Conservation (phyloP, 331 rosid species). For the Pyracantha coccinea region DNA sequence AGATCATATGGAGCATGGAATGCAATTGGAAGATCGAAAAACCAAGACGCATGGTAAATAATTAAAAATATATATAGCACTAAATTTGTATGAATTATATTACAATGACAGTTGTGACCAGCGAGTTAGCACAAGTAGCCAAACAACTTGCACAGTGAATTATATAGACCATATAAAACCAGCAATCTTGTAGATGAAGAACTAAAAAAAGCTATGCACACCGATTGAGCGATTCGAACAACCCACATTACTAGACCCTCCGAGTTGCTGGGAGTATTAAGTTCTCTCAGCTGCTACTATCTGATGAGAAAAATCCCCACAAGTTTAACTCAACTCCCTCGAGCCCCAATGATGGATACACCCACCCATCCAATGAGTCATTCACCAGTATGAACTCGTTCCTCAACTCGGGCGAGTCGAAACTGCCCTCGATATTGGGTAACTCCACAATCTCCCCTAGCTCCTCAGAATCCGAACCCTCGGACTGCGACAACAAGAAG, state of each 20-base stretch:
- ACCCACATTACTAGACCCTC: conserved; percentile 17
- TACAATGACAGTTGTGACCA: conserved; percentile 2
- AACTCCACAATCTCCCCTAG: conserved; percentile 63
- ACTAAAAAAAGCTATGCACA: not conserved
- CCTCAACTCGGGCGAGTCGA: conserved; percentile 20
- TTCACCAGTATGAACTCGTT: conserved; percentile 30
- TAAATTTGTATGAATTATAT: conserved; percentile 1
- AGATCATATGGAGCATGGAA: not conserved
- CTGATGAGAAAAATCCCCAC: conserved; percentile 27
- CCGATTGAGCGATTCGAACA: not conserved
- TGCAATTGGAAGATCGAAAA: not conserved
- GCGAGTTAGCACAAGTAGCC: not conserved
- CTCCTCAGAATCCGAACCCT: conserved; percentile 23
- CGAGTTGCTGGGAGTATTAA: conserved; percentile 6
- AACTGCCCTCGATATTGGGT: conserved; percentile 54
- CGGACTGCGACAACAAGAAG: not conserved
- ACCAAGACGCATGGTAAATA: not conserved
- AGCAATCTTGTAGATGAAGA: not conserved
- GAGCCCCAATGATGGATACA: conserved; percentile 29
- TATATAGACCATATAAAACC: not conserved
- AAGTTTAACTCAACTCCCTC: conserved; percentile 23
- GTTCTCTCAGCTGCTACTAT: conserved; percentile 5
- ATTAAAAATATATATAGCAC: not conserved
- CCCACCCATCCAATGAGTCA: conserved; percentile 54
- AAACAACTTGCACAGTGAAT: not conserved